These are phyloP conservation scores for Lachnellula suecica DNA, from an alignment of 2,329 filamentous ascomycete species.

Conservation along the genomic window DNA sequence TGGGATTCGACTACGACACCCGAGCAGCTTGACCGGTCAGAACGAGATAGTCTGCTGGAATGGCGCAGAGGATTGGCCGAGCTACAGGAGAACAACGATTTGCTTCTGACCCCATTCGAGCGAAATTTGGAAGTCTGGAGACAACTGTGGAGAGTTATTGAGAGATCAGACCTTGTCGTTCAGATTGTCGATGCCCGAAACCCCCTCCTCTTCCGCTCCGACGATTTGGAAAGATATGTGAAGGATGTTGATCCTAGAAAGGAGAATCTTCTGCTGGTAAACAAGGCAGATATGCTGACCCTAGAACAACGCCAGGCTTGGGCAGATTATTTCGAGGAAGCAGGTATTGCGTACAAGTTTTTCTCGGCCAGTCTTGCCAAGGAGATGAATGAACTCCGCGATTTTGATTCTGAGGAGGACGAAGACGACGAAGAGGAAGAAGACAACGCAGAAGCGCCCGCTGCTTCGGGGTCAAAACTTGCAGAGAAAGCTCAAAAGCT, in stretches of 20 bases:
- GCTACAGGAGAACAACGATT: slow-evolving; percentile 87
- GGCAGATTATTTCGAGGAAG: slow-evolving; percentile 81
- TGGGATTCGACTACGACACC: slow-evolving; percentile 88
- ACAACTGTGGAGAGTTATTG: slow-evolving; percentile 96
- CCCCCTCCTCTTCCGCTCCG: slow-evolving; percentile 88
- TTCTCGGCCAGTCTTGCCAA: slow-evolving; percentile 94
- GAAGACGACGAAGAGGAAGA: slow-evolving; percentile 47
- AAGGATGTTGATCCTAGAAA: slow-evolving; percentile 88
- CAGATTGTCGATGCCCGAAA: slow-evolving; percentile 98
- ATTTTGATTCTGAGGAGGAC: slow-evolving; percentile 50
- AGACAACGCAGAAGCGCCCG: slow-evolving; percentile 21
- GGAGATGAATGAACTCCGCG: slow-evolving; percentile 76
- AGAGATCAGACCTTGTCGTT: slow-evolving; percentile 90
- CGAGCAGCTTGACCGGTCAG: slow-evolving; percentile 73
- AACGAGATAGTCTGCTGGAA: slow-evolving; percentile 77
- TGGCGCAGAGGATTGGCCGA: slow-evolving; percentile 92
- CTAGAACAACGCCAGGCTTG: slow-evolving; percentile 76
- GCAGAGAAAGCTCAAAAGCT: slow-evolving; percentile 39
- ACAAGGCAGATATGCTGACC: slow-evolving; percentile 99
- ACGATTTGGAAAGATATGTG: slow-evolving; percentile 91
- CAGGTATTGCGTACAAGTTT: slow-evolving; percentile 87
- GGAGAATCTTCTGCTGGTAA: slow-evolving; percentile 88
- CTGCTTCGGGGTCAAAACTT: slow-evolving; percentile 19
- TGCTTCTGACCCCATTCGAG: slow-evolving; percentile 97
- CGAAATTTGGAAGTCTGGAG: slow-evolving; percentile 97